Base-by-base conservation (phyloP, 139 green algal genomes). In the Chlorella ohadii region DNA sequence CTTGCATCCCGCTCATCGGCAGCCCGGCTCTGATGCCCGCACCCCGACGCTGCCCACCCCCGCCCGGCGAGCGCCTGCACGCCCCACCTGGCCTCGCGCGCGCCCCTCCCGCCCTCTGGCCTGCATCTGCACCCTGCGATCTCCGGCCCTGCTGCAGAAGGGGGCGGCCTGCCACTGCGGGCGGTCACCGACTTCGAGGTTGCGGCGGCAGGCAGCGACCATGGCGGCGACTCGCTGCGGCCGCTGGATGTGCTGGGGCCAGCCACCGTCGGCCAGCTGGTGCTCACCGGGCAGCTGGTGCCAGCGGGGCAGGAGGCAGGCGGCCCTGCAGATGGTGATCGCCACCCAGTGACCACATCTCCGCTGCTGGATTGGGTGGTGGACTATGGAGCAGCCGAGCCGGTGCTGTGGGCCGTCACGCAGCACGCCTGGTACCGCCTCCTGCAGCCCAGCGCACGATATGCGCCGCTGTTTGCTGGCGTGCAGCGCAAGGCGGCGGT, bases 401-500 rank as follows among this genome's bases (percentile, higher is more conserved):
- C 47, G 20, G 39, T 55, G 5, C 25, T 87, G 13, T 89, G 85
- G 85, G 85, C 56, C 19, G 31, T 88, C 27, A 85, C 70, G 16
- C 59, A 36, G 17, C 31, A 66, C 19, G 85, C 83, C 3, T 89
- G 85, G 85, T 88, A 82, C 67, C 73, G 59, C 33, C 76, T 88
- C 2, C 2, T 75, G 34, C 25, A 57, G 61, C 84, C 84, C 19
- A 63, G 57, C 13, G 23, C 16, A 20, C 36, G 65, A 23, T 88
- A 88, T 67, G 47, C 34, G 12, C 17, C 23, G 0, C 34, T 85
- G 39, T 84, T 81, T 27, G 34, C 38, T 11, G 36, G 20, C 25
- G 41, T n/a, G 12, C 66, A 51, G 78, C 59, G n/a, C 25, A 44
- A 28, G 19, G 38, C 61, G 20, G 41, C 64, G 34, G 15, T 31